Evolutionary conservation across 2,329 filamentous ascomycete species (phyloP).

Genomic region (Didymella sp.): DNA sequence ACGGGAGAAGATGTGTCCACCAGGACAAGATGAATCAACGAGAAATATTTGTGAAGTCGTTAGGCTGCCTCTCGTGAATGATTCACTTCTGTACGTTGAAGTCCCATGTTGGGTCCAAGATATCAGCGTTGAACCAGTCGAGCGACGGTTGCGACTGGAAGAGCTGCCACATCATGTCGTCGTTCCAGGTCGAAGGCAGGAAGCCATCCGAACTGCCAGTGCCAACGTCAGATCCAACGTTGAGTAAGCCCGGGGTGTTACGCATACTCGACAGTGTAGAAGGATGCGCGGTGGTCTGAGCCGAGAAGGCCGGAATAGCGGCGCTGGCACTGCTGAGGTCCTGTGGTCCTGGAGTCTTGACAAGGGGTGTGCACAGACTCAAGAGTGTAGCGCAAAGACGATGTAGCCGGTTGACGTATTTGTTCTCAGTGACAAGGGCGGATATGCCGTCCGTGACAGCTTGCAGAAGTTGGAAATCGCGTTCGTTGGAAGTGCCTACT

Average conservation of each 20-base stretch:
- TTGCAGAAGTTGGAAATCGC: slow-evolving; percentile 42
- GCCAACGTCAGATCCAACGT: not conserved
- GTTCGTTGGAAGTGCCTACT: slow-evolving; percentile 42
- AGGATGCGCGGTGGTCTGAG: not conserved
- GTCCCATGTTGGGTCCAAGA: slow-evolving; percentile 39
- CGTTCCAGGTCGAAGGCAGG: slow-evolving; percentile 37
- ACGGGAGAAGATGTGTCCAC: not conserved
- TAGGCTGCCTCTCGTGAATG: not conserved
- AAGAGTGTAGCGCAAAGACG: slow-evolving; percentile 41
- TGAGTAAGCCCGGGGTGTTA: slow-evolving; percentile 6
- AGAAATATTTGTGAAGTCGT: not conserved
- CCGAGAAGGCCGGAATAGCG: slow-evolving; percentile 6
- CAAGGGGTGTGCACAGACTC: slow-evolving; percentile 40
- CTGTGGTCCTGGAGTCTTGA: slow-evolving; percentile 15
- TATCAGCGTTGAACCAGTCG: slow-evolving; percentile 46
- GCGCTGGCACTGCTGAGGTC: slow-evolving; percentile 1
- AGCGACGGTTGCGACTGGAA: slow-evolving; percentile 45
- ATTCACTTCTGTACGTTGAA: slow-evolving; percentile 21
- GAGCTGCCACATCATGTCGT: slow-evolving; percentile 46
- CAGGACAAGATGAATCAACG: not conserved
- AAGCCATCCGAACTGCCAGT: slow-evolving; percentile 8
- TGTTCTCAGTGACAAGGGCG: slow-evolving; percentile 39
- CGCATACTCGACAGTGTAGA: slow-evolving; percentile 5
- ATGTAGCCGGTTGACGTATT: slow-evolving; percentile 38
- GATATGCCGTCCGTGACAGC: slow-evolving; percentile 40